Conservation (phyloP, 768 basidiomycete genomes). For the Galerina sulciceps region DNA sequence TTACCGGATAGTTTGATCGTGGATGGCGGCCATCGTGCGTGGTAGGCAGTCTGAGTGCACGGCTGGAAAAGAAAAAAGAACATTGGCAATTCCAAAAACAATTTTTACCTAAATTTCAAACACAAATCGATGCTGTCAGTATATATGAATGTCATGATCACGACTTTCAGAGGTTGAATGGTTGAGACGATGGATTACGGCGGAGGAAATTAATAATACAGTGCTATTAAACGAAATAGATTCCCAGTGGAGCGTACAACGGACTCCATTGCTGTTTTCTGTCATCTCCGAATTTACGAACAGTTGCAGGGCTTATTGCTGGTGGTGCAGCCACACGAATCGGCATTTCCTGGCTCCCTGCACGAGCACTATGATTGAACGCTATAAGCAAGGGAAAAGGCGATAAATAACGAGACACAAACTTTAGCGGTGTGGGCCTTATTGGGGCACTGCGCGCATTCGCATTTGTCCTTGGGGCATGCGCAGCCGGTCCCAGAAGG, state of each 20-base stretch:
- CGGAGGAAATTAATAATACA: no score
- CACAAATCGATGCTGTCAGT: no score
- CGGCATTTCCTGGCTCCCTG: constrained; percentile 16
- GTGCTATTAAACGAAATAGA: no score
- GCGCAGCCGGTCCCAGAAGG: constrained; percentile 40
- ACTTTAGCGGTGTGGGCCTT: constrained; percentile 42
- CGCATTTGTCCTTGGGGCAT: constrained; percentile 38
- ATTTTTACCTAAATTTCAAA: no score
- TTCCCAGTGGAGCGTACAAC: no score
- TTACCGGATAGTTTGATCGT: constrained; percentile 19
- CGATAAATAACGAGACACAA: background rate
- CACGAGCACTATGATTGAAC: constrained; percentile 35
- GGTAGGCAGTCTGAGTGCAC: constrained; percentile 12
- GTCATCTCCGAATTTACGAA: constrained; percentile 9
- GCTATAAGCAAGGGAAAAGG: background rate
- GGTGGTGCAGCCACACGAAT: constrained; percentile 35
- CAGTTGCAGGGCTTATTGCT: constrained; percentile 39
- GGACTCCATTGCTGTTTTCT: no score
- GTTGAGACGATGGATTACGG: no score
- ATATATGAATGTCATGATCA: no score
- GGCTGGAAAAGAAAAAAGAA: no score
- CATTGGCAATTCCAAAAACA: no score
- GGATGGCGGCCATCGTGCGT: constrained; percentile 31
- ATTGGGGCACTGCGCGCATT: constrained; percentile 39
- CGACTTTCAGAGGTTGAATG: no score